Percentiles rank a stretch among this genome's conserved stretches.
These are phyloP conservation scores for Grigorovia humatica DNA, from an alignment of 805 yeast genomes.

Conservation along the genomic window DNA sequence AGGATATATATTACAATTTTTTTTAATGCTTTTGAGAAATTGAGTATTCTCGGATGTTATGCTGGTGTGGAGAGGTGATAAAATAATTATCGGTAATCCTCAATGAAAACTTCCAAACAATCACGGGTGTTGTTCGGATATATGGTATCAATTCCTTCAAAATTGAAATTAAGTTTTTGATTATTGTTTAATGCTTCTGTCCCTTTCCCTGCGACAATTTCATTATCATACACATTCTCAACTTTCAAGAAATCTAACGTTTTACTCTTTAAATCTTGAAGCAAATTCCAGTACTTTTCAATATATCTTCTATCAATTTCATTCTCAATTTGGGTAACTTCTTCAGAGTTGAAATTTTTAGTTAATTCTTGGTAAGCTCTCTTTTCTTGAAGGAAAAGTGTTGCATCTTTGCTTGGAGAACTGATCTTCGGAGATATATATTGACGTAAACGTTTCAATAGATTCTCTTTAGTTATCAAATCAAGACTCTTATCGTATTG, in stretches of 20 bases:
- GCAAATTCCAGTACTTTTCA: constrained; percentile 7
- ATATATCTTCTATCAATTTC: constrained; percentile 5
- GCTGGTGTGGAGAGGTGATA: not conserved
- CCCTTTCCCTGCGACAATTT: not conserved
- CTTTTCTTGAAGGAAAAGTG: constrained; percentile 11
- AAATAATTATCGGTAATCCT: not conserved
- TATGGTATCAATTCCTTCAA: constrained; percentile 1
- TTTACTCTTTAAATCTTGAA: constrained; percentile 5
- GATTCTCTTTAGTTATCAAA: constrained; percentile 7
- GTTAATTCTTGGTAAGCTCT: constrained; percentile 10
- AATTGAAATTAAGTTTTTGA: not conserved
- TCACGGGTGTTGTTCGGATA: constrained; percentile 2
- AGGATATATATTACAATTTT: too few species aligned
- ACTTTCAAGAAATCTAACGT: constrained; percentile 6
- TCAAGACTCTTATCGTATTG: constrained; percentile 8
- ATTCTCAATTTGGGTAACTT: constrained; percentile 1
- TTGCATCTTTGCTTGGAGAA: constrained; percentile 21
- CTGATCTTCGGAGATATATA: constrained; percentile 6
- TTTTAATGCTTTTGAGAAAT: not conserved
- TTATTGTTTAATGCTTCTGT: not conserved
- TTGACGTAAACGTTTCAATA: constrained; percentile 8
- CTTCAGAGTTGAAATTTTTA: constrained; percentile 1
- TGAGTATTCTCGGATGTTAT: not conserved
- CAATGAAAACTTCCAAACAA: not conserved
- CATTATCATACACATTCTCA: not conserved